Conservation (phyloP, 2,329 filamentous ascomycete species). For the Incumbomyces delicatus region DNA sequence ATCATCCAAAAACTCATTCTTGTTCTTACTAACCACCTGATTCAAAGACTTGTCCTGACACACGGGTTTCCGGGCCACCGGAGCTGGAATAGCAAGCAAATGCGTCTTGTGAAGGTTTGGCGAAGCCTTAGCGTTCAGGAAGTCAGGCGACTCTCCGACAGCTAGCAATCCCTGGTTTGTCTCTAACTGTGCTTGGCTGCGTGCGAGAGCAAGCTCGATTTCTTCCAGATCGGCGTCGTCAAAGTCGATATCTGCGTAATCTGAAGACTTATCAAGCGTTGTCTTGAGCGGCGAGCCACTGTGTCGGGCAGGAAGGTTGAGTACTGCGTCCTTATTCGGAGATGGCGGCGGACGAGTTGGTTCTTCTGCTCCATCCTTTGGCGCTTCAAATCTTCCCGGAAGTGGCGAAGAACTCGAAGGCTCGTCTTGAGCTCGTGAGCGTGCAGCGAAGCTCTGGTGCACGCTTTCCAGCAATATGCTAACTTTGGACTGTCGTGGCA, state of each 20-base stretch:
- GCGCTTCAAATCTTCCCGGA: conserved; percentile 20
- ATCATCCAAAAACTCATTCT: conserved; percentile 14
- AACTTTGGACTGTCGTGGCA: conserved; percentile 36
- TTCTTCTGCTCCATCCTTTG: background rate
- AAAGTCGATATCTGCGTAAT: conserved; percentile 27
- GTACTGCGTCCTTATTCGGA: background rate
- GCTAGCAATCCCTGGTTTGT: no score
- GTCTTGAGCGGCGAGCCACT: background rate
- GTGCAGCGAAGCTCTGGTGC: conserved; percentile 38
- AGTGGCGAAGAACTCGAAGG: conserved; percentile 37
- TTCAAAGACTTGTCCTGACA: background rate
- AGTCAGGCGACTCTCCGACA: no score
- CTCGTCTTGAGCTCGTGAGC: conserved; percentile 20
- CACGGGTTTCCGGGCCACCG: no score
- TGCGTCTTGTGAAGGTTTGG: no score
- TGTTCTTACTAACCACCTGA: background rate
- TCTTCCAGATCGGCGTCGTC: conserved; percentile 39
- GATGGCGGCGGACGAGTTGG: background rate
- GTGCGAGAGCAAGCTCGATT: conserved; percentile 21
- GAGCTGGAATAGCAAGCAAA: no score
- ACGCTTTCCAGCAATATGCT: conserved; percentile 58
- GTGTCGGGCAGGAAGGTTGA: background rate
- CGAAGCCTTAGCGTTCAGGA: no score
- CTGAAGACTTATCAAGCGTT: conserved; percentile 4
- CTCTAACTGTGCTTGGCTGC: background rate